Base-by-base conservation (phyloP, 140 eudicot genomes). In the Oenanthe javanica region DNA sequence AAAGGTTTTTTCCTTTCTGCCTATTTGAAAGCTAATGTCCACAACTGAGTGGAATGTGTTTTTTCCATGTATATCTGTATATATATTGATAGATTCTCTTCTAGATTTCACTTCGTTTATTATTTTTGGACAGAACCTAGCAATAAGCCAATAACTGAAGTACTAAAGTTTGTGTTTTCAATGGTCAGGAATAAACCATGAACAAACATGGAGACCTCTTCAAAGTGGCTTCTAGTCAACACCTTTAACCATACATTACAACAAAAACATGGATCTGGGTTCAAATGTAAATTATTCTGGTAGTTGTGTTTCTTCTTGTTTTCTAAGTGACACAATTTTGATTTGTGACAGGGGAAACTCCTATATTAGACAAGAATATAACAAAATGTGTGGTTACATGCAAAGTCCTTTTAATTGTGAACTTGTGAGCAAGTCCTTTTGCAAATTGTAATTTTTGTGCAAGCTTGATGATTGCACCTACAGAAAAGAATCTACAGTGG, bases 161-260 rank as follows among this genome's bases (percentile, higher is more conserved):
- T 73, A 59, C 67, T 59, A 2, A 36, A 71, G 7, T 73, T 46
- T 73, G 21, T 45, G 31, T 10, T 45, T 3, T 2, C 54, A 14
- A 18, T 73, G 77, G 52, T 4, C 77, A 73, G 77, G 77, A 73
- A 11, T 73, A 42, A 51, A 42, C 25, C 40, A 79, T 71, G 47
- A 79, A 46, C 51, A 66, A 12, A 67, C 57, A 66, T 42, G 59
- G 43, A 66, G 45, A 43, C 55, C 75, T 27, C 50, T 54, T 48
- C 51, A 2, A 64, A 4, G 59, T 19, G 82, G 64, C 57, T 47
- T 79, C 31, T 79, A 21, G 64, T 64, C 63, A 48, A 38, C 45
- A 31, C 50, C 77, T 40, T 42, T 23, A 66, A 66, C 72, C 43
- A 66, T 31, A 10, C 40, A 14, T 25, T 27, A 66, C 72, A 25